These are phyloP conservation scores for Ceratobasidium sp. DNA, from an alignment of 1,284 basidiomycete genomes.

Conservation along the genomic window DNA sequence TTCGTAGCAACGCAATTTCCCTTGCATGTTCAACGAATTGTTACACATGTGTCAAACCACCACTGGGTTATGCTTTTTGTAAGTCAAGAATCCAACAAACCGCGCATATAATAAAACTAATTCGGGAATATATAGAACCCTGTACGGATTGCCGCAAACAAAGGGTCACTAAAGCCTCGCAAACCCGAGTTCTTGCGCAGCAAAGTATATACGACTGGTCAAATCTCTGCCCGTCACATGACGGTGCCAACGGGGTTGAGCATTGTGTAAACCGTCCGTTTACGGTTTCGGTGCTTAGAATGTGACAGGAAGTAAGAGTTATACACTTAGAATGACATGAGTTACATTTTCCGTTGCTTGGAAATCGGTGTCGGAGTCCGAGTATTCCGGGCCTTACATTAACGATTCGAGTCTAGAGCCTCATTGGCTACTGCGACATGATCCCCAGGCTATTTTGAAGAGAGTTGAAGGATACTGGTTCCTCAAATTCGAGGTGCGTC, in stretches of 20 bases:
- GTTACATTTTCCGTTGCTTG: no score
- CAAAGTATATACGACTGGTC: not conserved
- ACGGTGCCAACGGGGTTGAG: not conserved
- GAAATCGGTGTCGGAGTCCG: no score
- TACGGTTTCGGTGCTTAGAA: not conserved
- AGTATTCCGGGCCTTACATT: no score
- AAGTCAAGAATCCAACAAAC: no score
- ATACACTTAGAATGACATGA: not conserved
- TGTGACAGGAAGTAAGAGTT: not conserved
- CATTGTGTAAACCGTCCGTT: not conserved
- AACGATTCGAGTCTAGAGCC: no score
- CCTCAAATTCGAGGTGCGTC: no score
- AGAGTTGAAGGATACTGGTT: no score
- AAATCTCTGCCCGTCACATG: not conserved
- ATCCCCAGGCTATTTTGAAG: no score
- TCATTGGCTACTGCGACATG: no score
- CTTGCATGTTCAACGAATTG: not conserved
- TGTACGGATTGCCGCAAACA: not conserved
- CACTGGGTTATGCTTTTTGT: no score
- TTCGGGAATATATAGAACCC: not conserved
- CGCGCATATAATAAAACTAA: not conserved
- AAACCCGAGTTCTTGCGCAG: not conserved
- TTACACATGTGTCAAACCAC: no score
- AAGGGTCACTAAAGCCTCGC: not conserved
- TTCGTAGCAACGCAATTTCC: no score